phyloP scores from a whole-genome alignment of 2,329 filamentous ascomycete species.

The Venturia pyrina region DNA sequence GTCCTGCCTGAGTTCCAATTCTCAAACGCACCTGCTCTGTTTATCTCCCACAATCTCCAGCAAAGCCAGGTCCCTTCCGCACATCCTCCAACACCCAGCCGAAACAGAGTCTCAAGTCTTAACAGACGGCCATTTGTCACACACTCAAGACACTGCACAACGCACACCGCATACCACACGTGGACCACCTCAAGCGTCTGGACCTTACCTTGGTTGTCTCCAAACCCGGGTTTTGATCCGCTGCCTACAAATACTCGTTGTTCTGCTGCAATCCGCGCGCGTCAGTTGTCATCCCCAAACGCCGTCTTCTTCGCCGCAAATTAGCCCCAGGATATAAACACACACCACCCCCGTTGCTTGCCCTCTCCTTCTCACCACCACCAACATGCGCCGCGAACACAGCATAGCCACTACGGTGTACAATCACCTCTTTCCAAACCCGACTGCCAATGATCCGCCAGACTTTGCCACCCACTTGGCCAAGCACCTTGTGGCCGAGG shows the following conservation, averaged over 20 bases:
- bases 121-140: not conserved
- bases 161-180: not conserved
- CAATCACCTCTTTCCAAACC: constrained; percentile 56
- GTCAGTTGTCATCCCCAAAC: not conserved
- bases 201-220: not conserved
- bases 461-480: constrained; percentile 62
- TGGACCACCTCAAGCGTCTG: not conserved
- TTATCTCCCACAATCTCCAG: constrained; percentile 1
- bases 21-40: constrained; percentile 2
- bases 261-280: constrained; percentile 2
- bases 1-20: not conserved
- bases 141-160: not conserved
- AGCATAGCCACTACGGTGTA: constrained; percentile 10
- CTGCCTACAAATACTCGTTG: not conserved
- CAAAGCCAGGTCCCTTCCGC: not conserved
- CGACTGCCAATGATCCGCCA: constrained; percentile 56
- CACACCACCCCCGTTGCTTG: not conserved
- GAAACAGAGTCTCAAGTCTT: constrained; percentile 4
- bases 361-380: not conserved
- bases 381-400: constrained; percentile 10
- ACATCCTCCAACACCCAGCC: not conserved
- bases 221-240: constrained; percentile 2
- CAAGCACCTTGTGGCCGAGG: constrained; percentile 63
- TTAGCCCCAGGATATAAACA: not conserved
- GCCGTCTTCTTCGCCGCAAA: not conserved